These are phyloP conservation scores for Chrysopogon serrulatus DNA, from an alignment of 176 grass and related monocot genomes.

Conservation along the genomic window DNA sequence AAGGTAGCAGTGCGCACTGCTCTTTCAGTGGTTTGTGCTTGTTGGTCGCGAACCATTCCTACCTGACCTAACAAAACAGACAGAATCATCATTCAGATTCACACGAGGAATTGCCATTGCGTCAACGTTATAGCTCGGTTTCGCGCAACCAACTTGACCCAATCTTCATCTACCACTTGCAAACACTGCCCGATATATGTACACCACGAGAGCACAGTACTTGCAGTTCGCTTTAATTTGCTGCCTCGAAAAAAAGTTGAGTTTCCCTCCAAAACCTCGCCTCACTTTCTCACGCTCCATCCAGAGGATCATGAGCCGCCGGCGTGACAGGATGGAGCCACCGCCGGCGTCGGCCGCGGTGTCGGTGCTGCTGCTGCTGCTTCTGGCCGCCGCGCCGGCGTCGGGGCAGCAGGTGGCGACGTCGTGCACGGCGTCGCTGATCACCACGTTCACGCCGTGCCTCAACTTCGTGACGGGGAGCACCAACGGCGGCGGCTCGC, in stretches of 20 bases:
- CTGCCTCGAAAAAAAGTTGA: conserved; percentile 1
- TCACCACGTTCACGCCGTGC: conserved; percentile 81
- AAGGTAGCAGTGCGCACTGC: not conserved
- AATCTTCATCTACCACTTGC: conserved; percentile 12
- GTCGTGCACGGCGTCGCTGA: conserved; percentile 60
- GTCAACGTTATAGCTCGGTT: not conserved
- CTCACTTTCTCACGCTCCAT: not conserved
- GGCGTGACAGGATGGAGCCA: not conserved
- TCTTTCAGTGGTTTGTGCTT: not conserved
- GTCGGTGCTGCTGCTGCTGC: no score
- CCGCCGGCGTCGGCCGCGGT: not conserved
- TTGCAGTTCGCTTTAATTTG: not conserved
- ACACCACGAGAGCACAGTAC: not conserved
- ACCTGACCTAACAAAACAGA: conserved; percentile 18
- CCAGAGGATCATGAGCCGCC: not conserved
- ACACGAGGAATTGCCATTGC: not conserved
- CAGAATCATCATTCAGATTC: not conserved
- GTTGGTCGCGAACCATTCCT: conserved; percentile 7
- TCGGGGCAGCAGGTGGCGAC: conserved; percentile 55
- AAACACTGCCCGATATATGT: not conserved
- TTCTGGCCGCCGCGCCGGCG: not conserved
- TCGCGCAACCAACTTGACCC: conserved; percentile 28
- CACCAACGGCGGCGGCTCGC: conserved; percentile 87
- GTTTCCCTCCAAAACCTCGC: not conserved
- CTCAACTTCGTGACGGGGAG: conserved; percentile 90